Base-by-base conservation (phyloP, 148 eudicot genomes). In the Persicaria maculosa region DNA sequence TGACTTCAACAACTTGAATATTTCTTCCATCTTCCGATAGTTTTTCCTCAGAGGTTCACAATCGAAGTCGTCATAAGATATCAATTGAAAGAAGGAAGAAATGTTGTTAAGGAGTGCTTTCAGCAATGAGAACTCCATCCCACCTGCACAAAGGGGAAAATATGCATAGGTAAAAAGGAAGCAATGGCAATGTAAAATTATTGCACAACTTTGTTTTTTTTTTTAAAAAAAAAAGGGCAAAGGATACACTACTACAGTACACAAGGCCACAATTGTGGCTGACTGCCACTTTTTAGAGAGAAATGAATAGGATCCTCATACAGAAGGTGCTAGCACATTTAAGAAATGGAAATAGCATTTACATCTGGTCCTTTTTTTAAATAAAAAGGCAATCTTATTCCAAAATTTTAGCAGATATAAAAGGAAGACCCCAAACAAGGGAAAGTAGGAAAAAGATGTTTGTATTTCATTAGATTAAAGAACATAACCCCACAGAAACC, bases 71-170 rank as follows among this genome's bases (percentile, higher is more conserved):
- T 88, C 91, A 79, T 74, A 72, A 71, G 90, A 81, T 57, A 90
- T 77, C 70, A 92, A 75, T 55, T 82, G 76, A 59, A 83, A 77
- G 75, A 90, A 86, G 74, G 86, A 85, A 22, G 97, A 85, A 76
- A 92, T 83, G 74, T 81, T 88, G 80, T 83, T 88, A 77, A 90
- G 88, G 75, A 94, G 89, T 20, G 85, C 87, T 74, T 89, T 88
- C 83, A 88, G 80, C 74, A 86, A 44, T 58, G 97, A 86, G 74
- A 90, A 92, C 88, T 92, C 97, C 98, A 94, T 94, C 82, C 77
- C 69, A 72, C 89, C 93, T 91, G 88, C 78, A 73, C 16, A 48
- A 71, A 70, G 53, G 54, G 36, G 31, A 8, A 12, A 17, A 45
- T 9, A 22, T 25, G 67, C 67, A 9, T 25, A 25, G 67, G 44